These are phyloP conservation scores for Gonapodya sp. DNA, from an alignment of 192 early-diverging fungal genomes.

Conservation along the genomic window DNA sequence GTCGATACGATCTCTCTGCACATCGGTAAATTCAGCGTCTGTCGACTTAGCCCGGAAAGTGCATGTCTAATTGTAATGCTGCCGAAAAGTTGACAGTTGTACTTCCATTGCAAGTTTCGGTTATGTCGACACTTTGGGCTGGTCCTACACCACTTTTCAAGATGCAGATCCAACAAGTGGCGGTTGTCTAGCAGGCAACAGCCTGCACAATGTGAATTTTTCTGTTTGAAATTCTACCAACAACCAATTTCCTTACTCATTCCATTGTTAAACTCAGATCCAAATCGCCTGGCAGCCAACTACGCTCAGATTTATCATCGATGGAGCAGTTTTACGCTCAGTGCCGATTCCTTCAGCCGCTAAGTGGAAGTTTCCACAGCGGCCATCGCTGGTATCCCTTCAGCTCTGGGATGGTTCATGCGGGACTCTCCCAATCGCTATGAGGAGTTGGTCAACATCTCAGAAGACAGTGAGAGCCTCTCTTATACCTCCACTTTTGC, in stretches of 20 bases:
- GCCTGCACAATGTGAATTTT: not conserved
- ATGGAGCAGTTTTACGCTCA: not conserved
- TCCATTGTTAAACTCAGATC: no score
- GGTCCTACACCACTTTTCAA: not conserved
- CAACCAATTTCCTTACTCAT: no score
- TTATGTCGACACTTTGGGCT: not conserved
- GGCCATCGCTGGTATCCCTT: not conserved
- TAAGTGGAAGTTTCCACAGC: not conserved
- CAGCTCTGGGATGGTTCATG: not conserved
- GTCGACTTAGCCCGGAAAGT: no score
- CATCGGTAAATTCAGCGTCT: not conserved
- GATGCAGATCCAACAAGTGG: not conserved
- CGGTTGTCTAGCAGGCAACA: not conserved
- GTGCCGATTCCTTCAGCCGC: not conserved
- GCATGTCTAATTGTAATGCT: no score
- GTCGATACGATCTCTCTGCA: not conserved
- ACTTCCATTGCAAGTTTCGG: not conserved
- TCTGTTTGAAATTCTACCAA: no score
- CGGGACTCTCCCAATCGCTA: not conserved
- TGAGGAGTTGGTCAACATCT: not conserved
- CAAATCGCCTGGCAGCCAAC: not conserved
- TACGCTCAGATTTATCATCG: not conserved
- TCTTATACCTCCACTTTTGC: not conserved
- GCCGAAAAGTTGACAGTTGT: not conserved
- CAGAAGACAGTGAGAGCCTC: not conserved